Conservation (phyloP, 495 filamentous ascomycete species). For the Paragyromitra xinjiangensis region DNA sequence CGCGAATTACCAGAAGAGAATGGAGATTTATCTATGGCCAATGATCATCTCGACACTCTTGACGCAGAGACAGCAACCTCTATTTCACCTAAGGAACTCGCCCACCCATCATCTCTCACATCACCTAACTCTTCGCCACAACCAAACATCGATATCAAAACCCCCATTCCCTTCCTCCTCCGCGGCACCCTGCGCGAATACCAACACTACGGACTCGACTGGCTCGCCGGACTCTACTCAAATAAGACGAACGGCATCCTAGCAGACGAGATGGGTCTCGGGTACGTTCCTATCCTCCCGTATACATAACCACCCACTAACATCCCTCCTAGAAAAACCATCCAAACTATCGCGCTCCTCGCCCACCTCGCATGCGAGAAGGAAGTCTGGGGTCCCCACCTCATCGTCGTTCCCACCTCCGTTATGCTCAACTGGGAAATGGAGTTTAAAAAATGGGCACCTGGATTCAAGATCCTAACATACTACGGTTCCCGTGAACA, state of each 20-base stretch:
- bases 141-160: slow-evolving; percentile 64
- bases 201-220: slow-evolving; percentile 94
- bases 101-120: slow-evolving; percentile 57
- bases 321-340: slow-evolving; percentile 72
- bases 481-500: slow-evolving; percentile 96
- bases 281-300: slow-evolving; percentile 59
- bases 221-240: slow-evolving; percentile 92
- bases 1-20: slow-evolving; percentile 28
- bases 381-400: slow-evolving; percentile 93
- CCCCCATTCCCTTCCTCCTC: slow-evolving; percentile 84
- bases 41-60: slow-evolving; percentile 45
- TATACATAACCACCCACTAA: slow-evolving; percentile 44
- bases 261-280: slow-evolving; percentile 99
- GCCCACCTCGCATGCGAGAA: slow-evolving; percentile 92
- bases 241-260: slow-evolving; percentile 95
- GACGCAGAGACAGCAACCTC: slow-evolving; percentile 56
- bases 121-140: slow-evolving; percentile 59
- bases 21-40: slow-evolving; percentile 27
- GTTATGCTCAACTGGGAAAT: slow-evolving; percentile 99
- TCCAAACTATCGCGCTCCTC: slow-evolving; percentile 94
- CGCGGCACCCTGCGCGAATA: slow-evolving; percentile 94
- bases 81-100: slow-evolving; percentile 53
- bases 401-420: slow-evolving; percentile 96
- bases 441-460: slow-evolving; percentile 99
- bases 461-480: slow-evolving; percentile 96